These are phyloP conservation scores for Aegilops umbellulata DNA, from an alignment of 176 grass and related monocot genomes.

Conservation along the genomic window DNA sequence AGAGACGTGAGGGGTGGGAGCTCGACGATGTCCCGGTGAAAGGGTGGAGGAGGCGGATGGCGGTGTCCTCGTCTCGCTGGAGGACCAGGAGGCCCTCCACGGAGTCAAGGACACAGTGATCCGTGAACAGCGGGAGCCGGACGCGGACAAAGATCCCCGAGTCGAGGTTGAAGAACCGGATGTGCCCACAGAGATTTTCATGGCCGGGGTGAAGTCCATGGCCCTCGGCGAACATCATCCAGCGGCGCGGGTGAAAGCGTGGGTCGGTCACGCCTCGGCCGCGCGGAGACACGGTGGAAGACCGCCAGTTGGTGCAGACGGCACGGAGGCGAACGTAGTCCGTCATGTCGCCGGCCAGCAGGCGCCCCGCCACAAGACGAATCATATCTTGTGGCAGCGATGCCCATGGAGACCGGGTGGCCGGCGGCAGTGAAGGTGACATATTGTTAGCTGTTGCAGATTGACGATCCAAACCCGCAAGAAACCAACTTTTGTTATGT, in stretches of 20 bases:
- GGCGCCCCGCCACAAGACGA: not conserved
- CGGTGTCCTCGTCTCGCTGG: conserved; percentile 3
- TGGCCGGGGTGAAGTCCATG: not conserved
- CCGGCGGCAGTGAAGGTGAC: not conserved
- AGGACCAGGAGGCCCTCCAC: not conserved
- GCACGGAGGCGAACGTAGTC: not conserved
- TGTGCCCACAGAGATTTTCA: not conserved
- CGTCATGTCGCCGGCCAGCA: not conserved
- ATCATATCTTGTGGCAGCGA: not conserved
- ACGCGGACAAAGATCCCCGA: not conserved
- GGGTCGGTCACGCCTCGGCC: not conserved
- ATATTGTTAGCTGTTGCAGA: not conserved
- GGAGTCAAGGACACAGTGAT: not conserved
- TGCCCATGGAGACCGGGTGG: not conserved
- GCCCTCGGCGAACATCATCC: not conserved
- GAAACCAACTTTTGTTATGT: not conserved
- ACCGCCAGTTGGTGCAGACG: not conserved
- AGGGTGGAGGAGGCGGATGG: conserved; percentile 3
- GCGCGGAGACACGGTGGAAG: not conserved
- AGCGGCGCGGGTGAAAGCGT: not conserved
- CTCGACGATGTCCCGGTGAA: not conserved
- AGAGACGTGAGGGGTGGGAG: not conserved
- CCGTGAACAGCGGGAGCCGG: not conserved
- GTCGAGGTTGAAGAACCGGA: conserved; percentile 6
- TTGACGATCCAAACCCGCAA: not conserved